Percentiles rank a stretch among this genome's conserved stretches.
phyloP scores from a whole-genome alignment of 2,329 filamentous ascomycete genomes.

The Bipolaris zeicola region DNA sequence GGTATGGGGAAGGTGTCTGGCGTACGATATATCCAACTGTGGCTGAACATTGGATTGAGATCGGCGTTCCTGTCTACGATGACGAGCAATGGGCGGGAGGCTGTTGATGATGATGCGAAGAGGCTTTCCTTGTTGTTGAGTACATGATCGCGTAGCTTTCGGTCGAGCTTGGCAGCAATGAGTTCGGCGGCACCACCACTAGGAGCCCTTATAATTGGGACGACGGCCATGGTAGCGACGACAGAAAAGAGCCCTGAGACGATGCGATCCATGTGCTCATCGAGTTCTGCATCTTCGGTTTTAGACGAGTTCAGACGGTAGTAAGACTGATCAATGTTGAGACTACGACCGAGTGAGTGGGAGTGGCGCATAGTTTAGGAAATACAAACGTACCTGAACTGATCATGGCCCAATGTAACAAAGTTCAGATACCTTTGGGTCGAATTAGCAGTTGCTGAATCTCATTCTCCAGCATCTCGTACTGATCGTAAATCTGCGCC shows the following conservation, averaged over 20 bases:
- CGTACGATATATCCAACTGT: conserved; percentile 71
- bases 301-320: conserved; percentile 94
- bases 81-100: conserved; percentile 83
- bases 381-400: background rate
- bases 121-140: conserved; percentile 98
- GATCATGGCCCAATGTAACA: conserved; percentile 2
- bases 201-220: conserved; percentile 93
- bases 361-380: background rate
- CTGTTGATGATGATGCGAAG: conserved; percentile 75
- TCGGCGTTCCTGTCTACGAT: conserved; percentile 96
- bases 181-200: conserved; percentile 92
- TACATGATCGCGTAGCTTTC: conserved; percentile 94
- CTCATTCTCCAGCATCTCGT: background rate
- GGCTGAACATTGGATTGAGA: conserved; percentile 96
- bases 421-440: conserved; percentile 5
- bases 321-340: conserved; percentile 77
- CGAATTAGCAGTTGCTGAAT: background rate
- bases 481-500: conserved; percentile 88
- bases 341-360: conserved; percentile 23
- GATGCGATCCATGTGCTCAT: conserved; percentile 84
- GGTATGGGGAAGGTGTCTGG: background rate
- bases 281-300: conserved; percentile 88
- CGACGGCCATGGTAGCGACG: conserved; percentile 97
- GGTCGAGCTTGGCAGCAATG: conserved; percentile 90
- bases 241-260: conserved; percentile 98